phyloP scores from a whole-genome alignment of 73 alveolate species.

The Paramecium primaurelia region DNA sequence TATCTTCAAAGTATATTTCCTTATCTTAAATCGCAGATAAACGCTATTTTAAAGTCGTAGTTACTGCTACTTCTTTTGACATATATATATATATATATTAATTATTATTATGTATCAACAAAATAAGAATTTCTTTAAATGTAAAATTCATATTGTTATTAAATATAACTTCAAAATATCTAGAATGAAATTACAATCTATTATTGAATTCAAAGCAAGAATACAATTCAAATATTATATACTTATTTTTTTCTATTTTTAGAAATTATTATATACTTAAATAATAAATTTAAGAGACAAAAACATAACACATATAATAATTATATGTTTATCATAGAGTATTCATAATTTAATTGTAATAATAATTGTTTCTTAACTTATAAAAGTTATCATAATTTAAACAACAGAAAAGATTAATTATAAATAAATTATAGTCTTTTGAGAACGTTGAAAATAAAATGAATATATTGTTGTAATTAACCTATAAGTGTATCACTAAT shows the following conservation, averaged over 20 bases:
- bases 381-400: too few species aligned
- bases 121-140: not conserved
- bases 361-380: too few species aligned
- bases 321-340: too few species aligned
- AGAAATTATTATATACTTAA: not conserved
- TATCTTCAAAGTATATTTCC: not conserved
- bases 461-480: too few species aligned
- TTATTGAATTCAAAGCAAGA: not conserved
- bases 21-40: not conserved
- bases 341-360: not conserved
- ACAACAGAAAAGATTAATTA: not conserved
- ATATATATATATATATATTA: not conserved
- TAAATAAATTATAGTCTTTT: not conserved
- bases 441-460: not conserved
- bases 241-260: not conserved
- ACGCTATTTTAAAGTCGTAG: not conserved
- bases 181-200: not conserved
- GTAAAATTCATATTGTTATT: not conserved
- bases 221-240: too few species aligned
- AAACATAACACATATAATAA: too few species aligned
- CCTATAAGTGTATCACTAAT: too few species aligned
- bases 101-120: not conserved
- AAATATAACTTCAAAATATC: not conserved
- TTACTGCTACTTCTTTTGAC: conserved; percentile 26
- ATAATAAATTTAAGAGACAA: too few species aligned